Conservation (phyloP, 1,284 basidiomycete species). For the Xerocomus nothofagi region DNA sequence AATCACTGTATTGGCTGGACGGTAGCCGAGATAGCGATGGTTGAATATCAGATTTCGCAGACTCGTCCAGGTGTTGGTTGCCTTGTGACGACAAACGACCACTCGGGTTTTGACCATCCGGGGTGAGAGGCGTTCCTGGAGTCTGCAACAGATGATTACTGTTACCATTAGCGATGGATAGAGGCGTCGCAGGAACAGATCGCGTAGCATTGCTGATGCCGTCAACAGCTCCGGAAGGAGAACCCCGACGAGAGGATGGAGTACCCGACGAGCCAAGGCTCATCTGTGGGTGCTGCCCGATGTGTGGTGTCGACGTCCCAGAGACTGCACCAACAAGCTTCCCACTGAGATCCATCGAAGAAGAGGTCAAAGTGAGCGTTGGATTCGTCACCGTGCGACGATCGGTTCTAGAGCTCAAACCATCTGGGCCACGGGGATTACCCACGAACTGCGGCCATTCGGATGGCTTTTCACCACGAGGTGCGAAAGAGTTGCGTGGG, state of each 20-base stretch:
- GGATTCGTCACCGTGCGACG: conserved; percentile 73
- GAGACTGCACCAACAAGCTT: conserved; percentile 52
- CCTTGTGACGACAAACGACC: conserved; percentile 59
- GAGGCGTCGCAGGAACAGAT: conserved; percentile 74
- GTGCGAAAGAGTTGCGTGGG: conserved; percentile 59
- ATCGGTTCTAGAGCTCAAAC: conserved; percentile 51
- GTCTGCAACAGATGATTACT: conserved; percentile 57
- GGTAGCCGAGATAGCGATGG: conserved; percentile 68
- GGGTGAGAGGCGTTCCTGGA: conserved; percentile 66
- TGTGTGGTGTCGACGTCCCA: conserved; percentile 60
- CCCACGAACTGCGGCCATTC: conserved; percentile 92
- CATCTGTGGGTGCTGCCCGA: conserved; percentile 62
- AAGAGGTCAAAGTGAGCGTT: conserved; percentile 58
- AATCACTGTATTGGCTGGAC: conserved; percentile 57
- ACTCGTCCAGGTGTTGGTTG: conserved; percentile 48
- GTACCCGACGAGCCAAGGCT: conserved; percentile 41
- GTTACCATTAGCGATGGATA: conserved; percentile 51
- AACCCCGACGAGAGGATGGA: conserved; percentile 64
- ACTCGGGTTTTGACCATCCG: conserved; percentile 58
- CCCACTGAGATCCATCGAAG: conserved; percentile 47
- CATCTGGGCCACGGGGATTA: conserved; percentile 58
- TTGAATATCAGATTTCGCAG: conserved; percentile 56
- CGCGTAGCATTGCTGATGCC: conserved; percentile 61
- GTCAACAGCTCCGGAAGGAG: conserved; percentile 64
- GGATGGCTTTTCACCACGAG: conserved; percentile 72